Percentiles rank a stretch among this genome's conserved stretches.
phyloP scores from a whole-genome alignment of 1,139 yeast species.

The Geotrichum bryndzae region DNA sequence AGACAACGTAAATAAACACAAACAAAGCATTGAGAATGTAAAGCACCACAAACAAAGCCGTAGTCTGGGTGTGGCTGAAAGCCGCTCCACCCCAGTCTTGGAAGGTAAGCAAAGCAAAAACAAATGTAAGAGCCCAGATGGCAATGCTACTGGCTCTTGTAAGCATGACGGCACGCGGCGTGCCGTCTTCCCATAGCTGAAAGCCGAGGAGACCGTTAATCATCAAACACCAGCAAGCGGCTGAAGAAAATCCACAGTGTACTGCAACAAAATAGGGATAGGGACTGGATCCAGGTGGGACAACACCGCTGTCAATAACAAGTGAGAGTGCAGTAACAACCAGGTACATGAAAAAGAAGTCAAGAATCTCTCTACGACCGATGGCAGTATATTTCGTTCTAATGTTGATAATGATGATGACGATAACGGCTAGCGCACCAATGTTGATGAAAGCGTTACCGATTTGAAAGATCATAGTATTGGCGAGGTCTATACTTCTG shows the following conservation, averaged over 20 bases:
- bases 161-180: conserved; percentile 38
- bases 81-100: conserved; percentile 13
- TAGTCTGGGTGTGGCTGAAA: conserved; percentile 46
- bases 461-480: conserved; percentile 84
- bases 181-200: conserved; percentile 94
- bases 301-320: conserved; percentile 85
- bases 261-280: conserved; percentile 79
- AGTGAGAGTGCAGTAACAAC: conserved; percentile 58
- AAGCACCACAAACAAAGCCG: conserved; percentile 53
- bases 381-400: conserved; percentile 87
- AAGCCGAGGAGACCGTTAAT: conserved; percentile 76
- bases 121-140: conserved; percentile 50
- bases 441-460: conserved; percentile 85
- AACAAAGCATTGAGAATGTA: conserved; percentile 67
- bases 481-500: conserved; percentile 77
- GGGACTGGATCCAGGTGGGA: conserved; percentile 72
- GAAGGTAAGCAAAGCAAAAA: conserved; percentile 16
- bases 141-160: conserved; percentile 64
- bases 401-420: conserved; percentile 72
- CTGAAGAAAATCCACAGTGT: conserved; percentile 69
- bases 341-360: conserved; percentile 58
- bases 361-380: conserved; percentile 80
- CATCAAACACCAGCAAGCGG: conserved; percentile 62
- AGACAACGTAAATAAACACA: conserved; percentile 53
- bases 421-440: conserved; percentile 57